Conservation (phyloP, 371 early-diverging fungal species). For the Mucor ambiguus region DNA sequence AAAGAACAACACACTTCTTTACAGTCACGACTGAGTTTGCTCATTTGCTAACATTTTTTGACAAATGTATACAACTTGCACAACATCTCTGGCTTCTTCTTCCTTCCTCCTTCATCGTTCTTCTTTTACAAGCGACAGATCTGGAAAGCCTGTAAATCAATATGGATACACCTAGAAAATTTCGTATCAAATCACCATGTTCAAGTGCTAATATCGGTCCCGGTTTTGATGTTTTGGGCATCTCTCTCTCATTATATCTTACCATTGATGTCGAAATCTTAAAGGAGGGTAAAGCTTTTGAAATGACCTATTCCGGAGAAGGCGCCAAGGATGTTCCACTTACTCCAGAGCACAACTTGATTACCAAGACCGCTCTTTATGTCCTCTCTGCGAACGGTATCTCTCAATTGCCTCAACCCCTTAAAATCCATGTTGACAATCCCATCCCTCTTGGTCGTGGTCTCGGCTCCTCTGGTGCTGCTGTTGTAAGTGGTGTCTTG, state of each 20-base stretch:
- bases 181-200: slow-evolving; percentile 85
- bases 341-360: slow-evolving; percentile 81
- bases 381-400: slow-evolving; percentile 75
- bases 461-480: slow-evolving; percentile 94
- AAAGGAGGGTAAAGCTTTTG: slow-evolving; percentile 32
- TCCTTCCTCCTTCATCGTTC: neutral
- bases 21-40: slow-evolving; percentile 14
- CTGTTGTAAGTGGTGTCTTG: slow-evolving; percentile 93
- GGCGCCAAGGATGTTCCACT: slow-evolving; percentile 80
- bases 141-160: neutral
- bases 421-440: slow-evolving; percentile 78
- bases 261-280: slow-evolving; percentile 61
- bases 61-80: neutral
- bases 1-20: slow-evolving; percentile 22
- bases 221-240: slow-evolving; percentile 94
- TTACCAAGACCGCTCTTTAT: slow-evolving; percentile 86
- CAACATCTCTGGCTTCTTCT: neutral
- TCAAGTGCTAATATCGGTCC: slow-evolving; percentile 97
- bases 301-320: slow-evolving; percentile 80
- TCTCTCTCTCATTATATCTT: slow-evolving; percentile 85
- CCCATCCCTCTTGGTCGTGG: slow-evolving; percentile 95
- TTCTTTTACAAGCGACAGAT: slow-evolving; percentile 5
- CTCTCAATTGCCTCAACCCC: slow-evolving; percentile 55
- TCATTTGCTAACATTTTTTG: slow-evolving; percentile 1
- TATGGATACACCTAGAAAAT: slow-evolving; percentile 48